Evolutionary conservation across 148 eudicot genomes (phyloP).

Genomic region (Rhododendron williamsianum): DNA sequence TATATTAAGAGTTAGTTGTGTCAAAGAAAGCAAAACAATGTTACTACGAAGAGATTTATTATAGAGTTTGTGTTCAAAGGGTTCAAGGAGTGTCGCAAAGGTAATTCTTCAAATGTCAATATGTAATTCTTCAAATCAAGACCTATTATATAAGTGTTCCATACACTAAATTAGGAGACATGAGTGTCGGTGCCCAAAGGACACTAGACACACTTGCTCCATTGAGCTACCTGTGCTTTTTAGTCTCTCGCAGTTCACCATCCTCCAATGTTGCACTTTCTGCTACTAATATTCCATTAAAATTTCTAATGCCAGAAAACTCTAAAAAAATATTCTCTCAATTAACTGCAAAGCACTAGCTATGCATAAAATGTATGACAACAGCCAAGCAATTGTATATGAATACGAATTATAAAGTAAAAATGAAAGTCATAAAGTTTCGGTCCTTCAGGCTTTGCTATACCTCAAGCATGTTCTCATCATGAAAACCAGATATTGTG

Average conservation of each 20-base stretch:
- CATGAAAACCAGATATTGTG: constrained; percentile 40
- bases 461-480: constrained; percentile 78
- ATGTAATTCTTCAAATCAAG: background rate
- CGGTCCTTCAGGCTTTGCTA: background rate
- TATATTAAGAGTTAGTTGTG: background rate
- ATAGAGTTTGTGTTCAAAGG: background rate
- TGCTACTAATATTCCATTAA: background rate
- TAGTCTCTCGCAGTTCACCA: constrained; percentile 1
- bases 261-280: background rate
- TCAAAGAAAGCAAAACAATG: background rate
- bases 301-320: background rate
- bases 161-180: background rate
- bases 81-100: background rate
- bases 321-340: background rate
- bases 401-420: background rate
- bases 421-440: background rate
- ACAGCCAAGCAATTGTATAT: background rate
- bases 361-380: background rate
- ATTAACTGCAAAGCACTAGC: background rate
- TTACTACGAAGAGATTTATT: background rate
- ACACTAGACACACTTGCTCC: background rate
- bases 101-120: background rate
- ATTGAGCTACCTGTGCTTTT: background rate
- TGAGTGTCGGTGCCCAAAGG: background rate
- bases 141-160: background rate